Evolutionary conservation across 2,329 filamentous ascomycete species (phyloP).

Genomic region (Talaromyces piceae): DNA sequence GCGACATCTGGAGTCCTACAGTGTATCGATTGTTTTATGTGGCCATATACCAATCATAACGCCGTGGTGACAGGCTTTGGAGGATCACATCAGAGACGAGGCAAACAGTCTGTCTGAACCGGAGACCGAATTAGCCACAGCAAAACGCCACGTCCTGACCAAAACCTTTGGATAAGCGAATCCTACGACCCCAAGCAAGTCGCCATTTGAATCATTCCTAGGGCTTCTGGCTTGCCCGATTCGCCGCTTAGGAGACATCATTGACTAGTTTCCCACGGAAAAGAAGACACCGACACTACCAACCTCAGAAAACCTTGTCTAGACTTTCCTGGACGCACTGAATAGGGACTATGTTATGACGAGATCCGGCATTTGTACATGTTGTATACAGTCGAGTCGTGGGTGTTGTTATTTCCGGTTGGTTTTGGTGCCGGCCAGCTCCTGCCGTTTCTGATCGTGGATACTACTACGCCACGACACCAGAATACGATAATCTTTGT

Average conservation of each 20-base stretch:
- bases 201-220: conserved; percentile 49
- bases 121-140: conserved; percentile 33
- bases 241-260: conserved; percentile 49
- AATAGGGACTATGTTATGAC: too few relatives aligned
- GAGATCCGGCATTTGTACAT: too few relatives aligned
- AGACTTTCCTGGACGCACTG: background rate
- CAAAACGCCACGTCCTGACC: conserved; percentile 32
- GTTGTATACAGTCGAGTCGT: too few relatives aligned
- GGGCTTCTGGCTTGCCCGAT: conserved; percentile 50
- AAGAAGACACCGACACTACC: background rate
- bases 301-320: background rate
- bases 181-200: conserved; percentile 42
- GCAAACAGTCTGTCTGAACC: conserved; percentile 44
- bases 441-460: too few relatives aligned
- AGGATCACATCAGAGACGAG: conserved; percentile 45
- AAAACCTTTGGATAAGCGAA: conserved; percentile 46
- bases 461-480: too few relatives aligned
- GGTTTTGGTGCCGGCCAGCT: too few relatives aligned
- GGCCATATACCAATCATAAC: too few relatives aligned
- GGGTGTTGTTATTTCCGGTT: too few relatives aligned
- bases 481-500: too few relatives aligned
- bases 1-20: too few relatives aligned
- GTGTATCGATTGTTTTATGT: too few relatives aligned
- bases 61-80: conserved; percentile 38
- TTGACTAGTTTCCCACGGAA: conserved; percentile 31